Base-by-base conservation (phyloP, 2,329 filamentous ascomycete species). In the Claviceps sp. region DNA sequence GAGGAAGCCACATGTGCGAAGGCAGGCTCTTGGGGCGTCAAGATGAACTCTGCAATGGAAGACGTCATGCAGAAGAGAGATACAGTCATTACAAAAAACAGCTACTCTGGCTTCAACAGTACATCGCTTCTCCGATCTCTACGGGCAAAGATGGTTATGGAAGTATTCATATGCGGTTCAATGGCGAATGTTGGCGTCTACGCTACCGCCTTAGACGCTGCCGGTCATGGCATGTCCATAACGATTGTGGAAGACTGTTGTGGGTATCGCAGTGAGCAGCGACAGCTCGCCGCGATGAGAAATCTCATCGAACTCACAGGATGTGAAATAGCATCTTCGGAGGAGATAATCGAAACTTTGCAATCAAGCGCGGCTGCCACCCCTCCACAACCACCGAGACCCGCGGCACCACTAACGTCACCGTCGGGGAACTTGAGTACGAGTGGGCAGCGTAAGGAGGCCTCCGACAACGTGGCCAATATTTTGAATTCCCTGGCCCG, bases 141-240 rank as follows among this genome's bases (percentile, higher is more conserved):
- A 46, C 81, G 90, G n/a, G 82, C 82, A n/a, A 86, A 83, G 56
- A 83, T 96, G 58, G 81, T 95, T 54, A 95, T 89, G 2, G 87
- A 96, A 61, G 72, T 98, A 13, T 96, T 87, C 67, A 79, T 97
- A 24, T 94, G 87, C 61, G 93, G 93, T 22, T 85, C 86, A 45
- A 76, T 95, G 48, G 87, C 85, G 44, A 96, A 97, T 61, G 73
- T 94, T 38, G 90, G 89, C 36, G 83, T 97, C 47, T 89, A 93
- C 63, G 91, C 93, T 7, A 96, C 91, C 1, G 89, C 89, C 3
- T 75, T 95, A 56, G 93, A 96, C 62, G 93, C 91, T 11, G 90
- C 88, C 1, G 80, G 85, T 20, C 86, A 96, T 65, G 93, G 90
- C 4, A 82, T 95, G 61, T 75, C 81, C n/a, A 88, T 96, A 61